Percentiles rank a stretch among this genome's conserved stretches.
phyloP scores from a whole-genome alignment of 1,284 basidiomycete species.

The Cystobasidium slooffiae region DNA sequence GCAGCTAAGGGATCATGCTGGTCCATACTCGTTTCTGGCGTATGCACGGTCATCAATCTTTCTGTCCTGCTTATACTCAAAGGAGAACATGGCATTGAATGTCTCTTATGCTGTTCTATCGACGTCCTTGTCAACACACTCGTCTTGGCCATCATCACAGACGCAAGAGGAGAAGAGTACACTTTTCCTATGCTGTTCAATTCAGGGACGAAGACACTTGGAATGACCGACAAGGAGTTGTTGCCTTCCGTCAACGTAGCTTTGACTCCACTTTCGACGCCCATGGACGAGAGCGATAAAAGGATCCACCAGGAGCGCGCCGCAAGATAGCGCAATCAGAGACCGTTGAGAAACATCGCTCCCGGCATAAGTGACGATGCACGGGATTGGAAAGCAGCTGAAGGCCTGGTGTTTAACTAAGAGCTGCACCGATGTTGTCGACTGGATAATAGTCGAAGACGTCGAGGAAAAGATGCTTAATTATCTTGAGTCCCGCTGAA shows the following conservation, averaged over 20 bases:
- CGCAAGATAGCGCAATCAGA: neutral
- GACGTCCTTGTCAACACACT: conserved; percentile 39
- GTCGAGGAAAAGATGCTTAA: no score
- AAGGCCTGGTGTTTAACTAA: no score
- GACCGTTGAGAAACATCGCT: neutral
- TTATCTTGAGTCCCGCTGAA: no score
- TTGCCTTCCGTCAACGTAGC: neutral
- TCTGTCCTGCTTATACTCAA: conserved; percentile 32
- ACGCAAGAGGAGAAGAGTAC: conserved; percentile 13
- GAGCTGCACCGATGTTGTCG: no score
- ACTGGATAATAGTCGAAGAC: no score
- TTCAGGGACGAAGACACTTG: neutral
- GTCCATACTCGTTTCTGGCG: conserved; percentile 22
- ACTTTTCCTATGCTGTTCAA: conserved; percentile 3
- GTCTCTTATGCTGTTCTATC: conserved; percentile 43
- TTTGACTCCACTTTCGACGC: neutral
- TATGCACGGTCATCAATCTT: conserved; percentile 40
- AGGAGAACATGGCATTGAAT: conserved; percentile 43
- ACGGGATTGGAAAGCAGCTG: neutral
- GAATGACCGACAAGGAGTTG: neutral
- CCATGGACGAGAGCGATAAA: neutral
- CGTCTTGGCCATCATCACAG: conserved; percentile 32
- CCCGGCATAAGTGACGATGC: neutral
- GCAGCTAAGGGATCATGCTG: conserved; percentile 18
- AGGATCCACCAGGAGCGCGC: neutral